Evolutionary conservation across 306 rosid species (phyloP).

Genomic region (Dalbergia cultrata): DNA sequence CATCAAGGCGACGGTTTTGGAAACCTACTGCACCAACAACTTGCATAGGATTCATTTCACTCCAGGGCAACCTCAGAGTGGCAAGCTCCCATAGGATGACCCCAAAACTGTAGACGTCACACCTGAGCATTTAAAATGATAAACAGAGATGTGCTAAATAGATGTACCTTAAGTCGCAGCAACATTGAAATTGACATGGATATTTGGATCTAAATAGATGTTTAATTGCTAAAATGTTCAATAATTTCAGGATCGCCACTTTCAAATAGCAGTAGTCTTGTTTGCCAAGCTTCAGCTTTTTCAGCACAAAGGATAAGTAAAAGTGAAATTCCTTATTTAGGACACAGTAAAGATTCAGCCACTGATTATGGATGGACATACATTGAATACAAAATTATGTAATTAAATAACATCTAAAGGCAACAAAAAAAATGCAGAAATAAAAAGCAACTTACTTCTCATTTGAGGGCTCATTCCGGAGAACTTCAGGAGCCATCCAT

Average conservation of each 20-base stretch:
- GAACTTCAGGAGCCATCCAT: slow-evolving; percentile 99
- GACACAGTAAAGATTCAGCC: slow-evolving; percentile 37
- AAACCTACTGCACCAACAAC: slow-evolving; percentile 99
- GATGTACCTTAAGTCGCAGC: slow-evolving; percentile 12
- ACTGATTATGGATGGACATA: neutral
- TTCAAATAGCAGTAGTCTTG: neutral
- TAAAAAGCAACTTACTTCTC: slow-evolving; percentile 78
- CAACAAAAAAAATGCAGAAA: slow-evolving; percentile 15
- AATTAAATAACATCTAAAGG: slow-evolving; percentile 6
- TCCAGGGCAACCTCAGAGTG: slow-evolving; percentile 91
- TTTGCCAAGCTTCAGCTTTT: neutral
- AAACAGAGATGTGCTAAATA: neutral
- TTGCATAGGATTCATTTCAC: slow-evolving; percentile 99
- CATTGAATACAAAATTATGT: neutral
- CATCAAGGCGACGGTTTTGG: slow-evolving; percentile 94
- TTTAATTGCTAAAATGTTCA: neutral
- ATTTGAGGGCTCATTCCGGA: slow-evolving; percentile 96
- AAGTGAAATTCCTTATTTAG: neutral
- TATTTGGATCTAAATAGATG: neutral
- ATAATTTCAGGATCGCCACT: neutral
- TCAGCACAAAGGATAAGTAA: neutral
- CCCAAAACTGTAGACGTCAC: slow-evolving; percentile 98
- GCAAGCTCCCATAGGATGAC: slow-evolving; percentile 99
- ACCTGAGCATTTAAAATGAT: slow-evolving; percentile 63
- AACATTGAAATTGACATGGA: neutral